phyloP scores from a whole-genome alignment of 1,284 basidiomycete genomes.

The Heterobasidion irregulare region DNA sequence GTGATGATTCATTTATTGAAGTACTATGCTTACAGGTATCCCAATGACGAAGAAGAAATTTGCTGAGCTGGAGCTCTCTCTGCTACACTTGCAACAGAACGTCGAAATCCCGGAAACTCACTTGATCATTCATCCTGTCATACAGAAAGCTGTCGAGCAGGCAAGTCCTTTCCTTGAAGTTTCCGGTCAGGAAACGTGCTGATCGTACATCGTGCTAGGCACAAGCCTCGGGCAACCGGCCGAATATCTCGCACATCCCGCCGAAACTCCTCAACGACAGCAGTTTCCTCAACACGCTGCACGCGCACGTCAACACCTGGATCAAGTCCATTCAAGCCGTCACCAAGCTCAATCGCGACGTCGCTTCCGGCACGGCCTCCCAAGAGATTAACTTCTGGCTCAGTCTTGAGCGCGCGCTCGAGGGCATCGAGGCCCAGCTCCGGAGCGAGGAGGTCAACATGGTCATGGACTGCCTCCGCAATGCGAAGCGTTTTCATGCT shows the following conservation, averaged over 20 bases:
- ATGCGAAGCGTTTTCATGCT: constrained; percentile 95
- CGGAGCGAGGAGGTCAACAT: constrained; percentile 88
- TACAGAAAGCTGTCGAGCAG: constrained; percentile 83
- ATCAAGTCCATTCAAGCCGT: constrained; percentile 98
- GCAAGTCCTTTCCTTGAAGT: constrained; percentile 14
- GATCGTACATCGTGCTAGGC: constrained; percentile 27
- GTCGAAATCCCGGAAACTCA: constrained; percentile 98
- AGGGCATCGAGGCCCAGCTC: constrained; percentile 89
- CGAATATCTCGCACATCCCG: constrained; percentile 75
- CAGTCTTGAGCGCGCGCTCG: constrained; percentile 87
- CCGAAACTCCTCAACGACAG: constrained; percentile 75
- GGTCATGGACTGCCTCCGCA: constrained; percentile 92
- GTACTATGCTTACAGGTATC: constrained; percentile 52
- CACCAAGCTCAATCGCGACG: constrained; percentile 89
- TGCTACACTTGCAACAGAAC: constrained; percentile 96
- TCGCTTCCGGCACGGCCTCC: constrained; percentile 92
- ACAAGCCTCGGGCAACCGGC: constrained; percentile 45
- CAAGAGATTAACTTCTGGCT: constrained; percentile 99
- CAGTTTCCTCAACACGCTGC: constrained; percentile 89
- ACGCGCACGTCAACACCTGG: constrained; percentile 94
- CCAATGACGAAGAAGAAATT: constrained; percentile 99
- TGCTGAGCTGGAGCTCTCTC: constrained; percentile 93
- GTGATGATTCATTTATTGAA: neutral
- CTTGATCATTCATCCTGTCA: constrained; percentile 85
- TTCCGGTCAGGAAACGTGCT: too few species aligned